Percentiles rank a stretch among this genome's conserved stretches.
phyloP scores from a whole-genome alignment of 257 asterid species.

The Phtheirospermum japonicum region DNA sequence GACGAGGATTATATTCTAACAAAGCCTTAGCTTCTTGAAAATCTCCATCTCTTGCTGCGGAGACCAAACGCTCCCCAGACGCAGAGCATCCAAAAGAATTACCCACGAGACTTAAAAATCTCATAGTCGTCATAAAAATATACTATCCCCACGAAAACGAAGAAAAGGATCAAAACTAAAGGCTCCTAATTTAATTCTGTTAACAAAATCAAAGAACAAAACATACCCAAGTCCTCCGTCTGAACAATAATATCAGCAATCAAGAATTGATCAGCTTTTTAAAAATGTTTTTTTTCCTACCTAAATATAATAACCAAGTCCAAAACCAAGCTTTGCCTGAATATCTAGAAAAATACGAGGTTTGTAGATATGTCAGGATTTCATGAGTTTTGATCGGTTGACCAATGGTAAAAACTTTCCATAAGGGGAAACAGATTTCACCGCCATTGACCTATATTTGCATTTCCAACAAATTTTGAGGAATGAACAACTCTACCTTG shows the following conservation, averaged over 20 bases:
- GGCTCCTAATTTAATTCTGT: constrained; percentile 21
- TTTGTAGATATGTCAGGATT: background rate
- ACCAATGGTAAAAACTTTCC: constrained; percentile 10
- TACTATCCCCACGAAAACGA: constrained; percentile 23
- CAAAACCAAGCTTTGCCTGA: constrained; percentile 19
- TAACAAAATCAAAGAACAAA: constrained; percentile 13
- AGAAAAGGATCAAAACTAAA: constrained; percentile 3
- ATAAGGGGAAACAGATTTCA: background rate
- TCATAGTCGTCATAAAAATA: constrained; percentile 38
- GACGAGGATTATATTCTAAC: constrained; percentile 84
- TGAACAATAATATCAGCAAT: too few relatives aligned
- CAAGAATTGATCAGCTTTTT: constrained; percentile 12
- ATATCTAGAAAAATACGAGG: background rate
- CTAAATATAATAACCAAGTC: constrained; percentile 32
- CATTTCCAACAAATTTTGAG: constrained; percentile 18
- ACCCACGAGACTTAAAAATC: constrained; percentile 80
- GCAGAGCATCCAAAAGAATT: constrained; percentile 95
- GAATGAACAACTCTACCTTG: constrained; percentile 28
- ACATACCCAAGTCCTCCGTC: too few relatives aligned
- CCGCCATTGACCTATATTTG: constrained; percentile 17
- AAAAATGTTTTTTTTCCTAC: too few relatives aligned
- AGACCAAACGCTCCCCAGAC: constrained; percentile 79
- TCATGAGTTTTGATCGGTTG: constrained; percentile 29
- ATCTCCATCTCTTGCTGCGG: constrained; percentile 97
- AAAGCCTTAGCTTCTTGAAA: constrained; percentile 92